phyloP scores from a whole-genome alignment of 2,329 filamentous ascomycete genomes.

The Claviceps pazoutovae region DNA sequence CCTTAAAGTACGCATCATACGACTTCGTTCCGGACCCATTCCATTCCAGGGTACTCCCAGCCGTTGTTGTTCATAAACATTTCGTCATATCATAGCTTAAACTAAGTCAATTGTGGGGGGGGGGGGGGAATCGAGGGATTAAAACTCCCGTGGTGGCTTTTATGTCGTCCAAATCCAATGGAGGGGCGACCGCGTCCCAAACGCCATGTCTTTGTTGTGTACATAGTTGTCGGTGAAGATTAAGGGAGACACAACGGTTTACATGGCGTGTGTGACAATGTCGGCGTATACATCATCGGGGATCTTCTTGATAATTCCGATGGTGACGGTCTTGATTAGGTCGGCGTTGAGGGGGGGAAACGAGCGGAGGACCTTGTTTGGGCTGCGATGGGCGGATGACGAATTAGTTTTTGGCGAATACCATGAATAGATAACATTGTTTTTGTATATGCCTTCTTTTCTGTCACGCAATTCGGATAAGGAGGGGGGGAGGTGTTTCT shows the following conservation, averaged over 20 bases:
- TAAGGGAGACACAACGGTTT: background rate
- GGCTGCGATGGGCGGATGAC: slow-evolving; percentile 35
- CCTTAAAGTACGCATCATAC: too few relatives aligned
- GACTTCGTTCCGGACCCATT: background rate
- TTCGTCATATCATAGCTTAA: background rate
- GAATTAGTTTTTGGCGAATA: slow-evolving; percentile 12
- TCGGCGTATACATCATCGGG: slow-evolving; percentile 83
- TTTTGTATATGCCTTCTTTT: background rate
- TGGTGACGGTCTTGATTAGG: slow-evolving; percentile 70
- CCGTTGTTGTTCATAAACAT: background rate
- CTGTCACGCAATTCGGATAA: too few relatives aligned
- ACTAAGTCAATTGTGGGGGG: background rate
- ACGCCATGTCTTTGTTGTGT: background rate
- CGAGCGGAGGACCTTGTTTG: slow-evolving; percentile 80
- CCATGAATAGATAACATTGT: too few relatives aligned
- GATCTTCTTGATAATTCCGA: slow-evolving; percentile 79
- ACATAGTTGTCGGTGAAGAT: too few relatives aligned
- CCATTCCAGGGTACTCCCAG: background rate
- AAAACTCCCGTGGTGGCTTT: background rate
- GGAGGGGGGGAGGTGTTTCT: background rate
- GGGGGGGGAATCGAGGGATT: background rate
- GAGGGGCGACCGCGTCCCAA: too few relatives aligned
- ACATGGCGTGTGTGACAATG: slow-evolving; percentile 76
- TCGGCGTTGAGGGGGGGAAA: slow-evolving; percentile 75
- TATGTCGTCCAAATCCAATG: too few relatives aligned